Percentiles rank a stretch among this genome's conserved stretches.
These are phyloP conservation scores for Sutorius eximius DNA, from an alignment of 1,284 basidiomycete species.

Conservation along the genomic window DNA sequence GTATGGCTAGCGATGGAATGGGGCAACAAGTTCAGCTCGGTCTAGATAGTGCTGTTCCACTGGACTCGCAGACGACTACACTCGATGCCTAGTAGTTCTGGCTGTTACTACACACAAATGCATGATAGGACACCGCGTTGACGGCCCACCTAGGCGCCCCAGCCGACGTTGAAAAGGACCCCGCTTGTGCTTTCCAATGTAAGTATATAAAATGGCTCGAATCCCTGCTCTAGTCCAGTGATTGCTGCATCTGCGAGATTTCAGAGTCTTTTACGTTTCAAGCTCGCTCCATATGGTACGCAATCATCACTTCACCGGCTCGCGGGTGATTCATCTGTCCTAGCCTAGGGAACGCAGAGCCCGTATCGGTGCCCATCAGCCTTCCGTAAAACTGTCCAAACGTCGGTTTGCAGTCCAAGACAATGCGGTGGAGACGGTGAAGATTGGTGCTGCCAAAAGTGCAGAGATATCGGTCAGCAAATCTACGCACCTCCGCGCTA, in stretches of 20 bases:
- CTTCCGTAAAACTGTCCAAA: conserved; percentile 51
- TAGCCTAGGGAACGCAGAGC: conserved; percentile 62
- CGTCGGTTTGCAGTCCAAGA: conserved; percentile 51
- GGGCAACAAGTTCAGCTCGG: conserved; percentile 1
- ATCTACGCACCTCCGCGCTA: not conserved
- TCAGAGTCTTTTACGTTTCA: not conserved
- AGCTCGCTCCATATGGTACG: conserved; percentile 22
- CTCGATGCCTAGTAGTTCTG: conserved; percentile 10
- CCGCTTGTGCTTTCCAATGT: not conserved
- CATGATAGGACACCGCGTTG: not conserved
- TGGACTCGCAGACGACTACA: conserved; percentile 9
- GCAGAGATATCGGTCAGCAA: conserved; percentile 40
- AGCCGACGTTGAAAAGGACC: not conserved
- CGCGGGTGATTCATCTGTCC: not conserved
- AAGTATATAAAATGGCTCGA: not conserved
- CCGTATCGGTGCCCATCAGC: conserved; percentile 47
- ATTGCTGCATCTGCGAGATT: not conserved
- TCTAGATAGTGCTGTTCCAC: conserved; percentile 7
- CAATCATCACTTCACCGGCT: not conserved
- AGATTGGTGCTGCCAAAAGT: conserved; percentile 38
- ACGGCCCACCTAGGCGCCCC: not conserved
- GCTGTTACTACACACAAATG: not conserved
- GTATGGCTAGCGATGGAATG: conserved; percentile 3
- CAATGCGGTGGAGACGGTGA: conserved; percentile 48
- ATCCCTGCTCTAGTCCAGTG: not conserved